Evolutionary conservation across 495 filamentous ascomycete genomes (phyloP), one percentile per base, ranked within the genome.

Genomic region (Recurvomyces mirabilis): DNA sequence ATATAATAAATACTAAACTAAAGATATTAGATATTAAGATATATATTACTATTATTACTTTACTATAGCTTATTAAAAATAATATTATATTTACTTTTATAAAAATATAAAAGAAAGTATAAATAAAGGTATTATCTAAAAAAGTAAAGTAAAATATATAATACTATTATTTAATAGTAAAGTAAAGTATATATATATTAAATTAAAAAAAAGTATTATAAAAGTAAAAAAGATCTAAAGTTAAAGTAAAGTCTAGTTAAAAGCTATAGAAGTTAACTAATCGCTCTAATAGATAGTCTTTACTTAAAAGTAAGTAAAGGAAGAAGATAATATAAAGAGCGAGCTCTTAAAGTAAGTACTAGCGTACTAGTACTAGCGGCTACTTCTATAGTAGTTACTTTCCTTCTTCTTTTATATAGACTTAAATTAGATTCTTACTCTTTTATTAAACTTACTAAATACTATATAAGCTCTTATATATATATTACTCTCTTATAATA

Each of bases 401-500:
- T 36, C 9, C 10, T 36, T 36, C 9, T 15, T 36, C 17, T 15
- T 36, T 12, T 10, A 15, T 17, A 36, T 6, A 36, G 11, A 7
- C 33, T 36, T n/a, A n/a, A n/a, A 36, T 17, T 36, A 12, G 6
- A 9, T 36, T 36, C 15, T 9, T 36, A 36, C 33, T 23, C 24
- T 10, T 15, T 24, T 42, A 42, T 31, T 14, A 19, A 42, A 31
- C 25, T 13, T 31, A 20, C 31, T 42, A 28, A 31, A 42, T 28
- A 29, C 25, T 42, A 42, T 13, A 42, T 18, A 14, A 43, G 23
- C 41, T 17, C 17, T 19, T 21, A 19, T 43, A 34, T 43, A 43
- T 43, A 43, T 17, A 17, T 34, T 20, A 13, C 23, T 43, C 29
- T 7, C 29, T 29, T 34, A 22, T 43, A 43, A 43, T 24, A 43